Evolutionary conservation across 306 rosid genomes (phyloP).

Genomic region (Ochetophila trinervis): DNA sequence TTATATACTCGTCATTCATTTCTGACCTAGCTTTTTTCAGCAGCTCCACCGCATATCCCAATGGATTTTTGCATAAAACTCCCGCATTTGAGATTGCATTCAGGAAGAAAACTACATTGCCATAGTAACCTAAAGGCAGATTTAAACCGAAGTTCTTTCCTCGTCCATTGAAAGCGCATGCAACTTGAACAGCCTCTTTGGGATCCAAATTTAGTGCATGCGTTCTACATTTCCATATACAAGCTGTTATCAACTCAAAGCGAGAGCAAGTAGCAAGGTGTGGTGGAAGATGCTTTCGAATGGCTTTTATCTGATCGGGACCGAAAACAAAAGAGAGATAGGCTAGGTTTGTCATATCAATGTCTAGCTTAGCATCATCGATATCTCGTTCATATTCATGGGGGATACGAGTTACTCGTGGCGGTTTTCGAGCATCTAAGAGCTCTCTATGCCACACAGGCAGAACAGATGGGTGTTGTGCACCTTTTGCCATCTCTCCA

Average conservation of each 20-base stretch:
- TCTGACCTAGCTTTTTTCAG: too few relatives aligned
- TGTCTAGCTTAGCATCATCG: too few relatives aligned
- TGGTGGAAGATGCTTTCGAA: background rate
- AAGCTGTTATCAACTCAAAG: slow-evolving; percentile 14
- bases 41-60: too few relatives aligned
- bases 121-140: too few relatives aligned
- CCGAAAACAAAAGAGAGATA: slow-evolving; percentile 1
- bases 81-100: too few relatives aligned
- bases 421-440: slow-evolving; percentile 29
- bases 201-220: background rate
- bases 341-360: background rate
- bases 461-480: slow-evolving; percentile 5
- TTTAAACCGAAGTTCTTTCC: too few relatives aligned
- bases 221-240: slow-evolving; percentile 16
- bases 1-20: too few relatives aligned
- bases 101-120: too few relatives aligned
- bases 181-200: too few relatives aligned
- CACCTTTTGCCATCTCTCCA: slow-evolving; percentile 27
- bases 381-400: slow-evolving; percentile 12
- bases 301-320: background rate
- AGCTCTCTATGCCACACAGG: slow-evolving; percentile 36
- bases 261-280: background rate
- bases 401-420: slow-evolving; percentile 15
- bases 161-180: too few relatives aligned
- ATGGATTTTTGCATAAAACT: too few relatives aligned